These are phyloP conservation scores for Elsinoe australis DNA, from an alignment of 2,329 filamentous ascomycete genomes.

Conservation along the genomic window DNA sequence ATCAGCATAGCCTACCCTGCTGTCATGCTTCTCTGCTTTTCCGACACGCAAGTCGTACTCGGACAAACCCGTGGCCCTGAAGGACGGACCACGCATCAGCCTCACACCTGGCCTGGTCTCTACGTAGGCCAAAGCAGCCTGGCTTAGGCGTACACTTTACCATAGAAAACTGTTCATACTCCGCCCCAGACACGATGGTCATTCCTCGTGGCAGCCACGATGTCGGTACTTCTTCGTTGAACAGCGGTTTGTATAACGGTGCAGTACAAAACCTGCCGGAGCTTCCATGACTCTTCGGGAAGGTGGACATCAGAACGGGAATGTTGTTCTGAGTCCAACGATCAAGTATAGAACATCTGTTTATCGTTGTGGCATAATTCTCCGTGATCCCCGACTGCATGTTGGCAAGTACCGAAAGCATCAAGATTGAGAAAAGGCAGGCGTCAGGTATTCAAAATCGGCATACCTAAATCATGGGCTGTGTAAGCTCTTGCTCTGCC, in stretches of 20 bases:
- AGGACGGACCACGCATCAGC: constrained; percentile 12
- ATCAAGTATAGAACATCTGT: neutral
- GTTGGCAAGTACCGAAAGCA: too few species aligned
- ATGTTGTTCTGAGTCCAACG: neutral
- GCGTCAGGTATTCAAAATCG: too few species aligned
- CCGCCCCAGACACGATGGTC: constrained; percentile 1
- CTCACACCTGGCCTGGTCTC: neutral
- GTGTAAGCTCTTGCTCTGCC: too few species aligned
- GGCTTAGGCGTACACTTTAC: neutral
- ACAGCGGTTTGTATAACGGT: constrained; percentile 1
- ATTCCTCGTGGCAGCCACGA: constrained; percentile 5
- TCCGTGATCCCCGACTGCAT: too few species aligned
- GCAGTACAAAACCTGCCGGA: constrained; percentile 1
- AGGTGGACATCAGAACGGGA: neutral
- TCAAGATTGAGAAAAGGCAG: too few species aligned
- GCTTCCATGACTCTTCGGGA: constrained; percentile 11
- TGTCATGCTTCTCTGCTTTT: neutral
- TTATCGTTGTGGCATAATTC: neutral
- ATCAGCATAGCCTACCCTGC: neutral
- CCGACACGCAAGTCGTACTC: neutral
- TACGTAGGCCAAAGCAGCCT: neutral
- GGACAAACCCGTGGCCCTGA: neutral
- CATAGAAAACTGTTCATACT: neutral
- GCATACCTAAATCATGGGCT: too few species aligned
- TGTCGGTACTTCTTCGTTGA: constrained; percentile 5